These are phyloP conservation scores for Solanum pinnatisectum DNA, from an alignment of 257 asterid genomes.

Conservation along the genomic window DNA sequence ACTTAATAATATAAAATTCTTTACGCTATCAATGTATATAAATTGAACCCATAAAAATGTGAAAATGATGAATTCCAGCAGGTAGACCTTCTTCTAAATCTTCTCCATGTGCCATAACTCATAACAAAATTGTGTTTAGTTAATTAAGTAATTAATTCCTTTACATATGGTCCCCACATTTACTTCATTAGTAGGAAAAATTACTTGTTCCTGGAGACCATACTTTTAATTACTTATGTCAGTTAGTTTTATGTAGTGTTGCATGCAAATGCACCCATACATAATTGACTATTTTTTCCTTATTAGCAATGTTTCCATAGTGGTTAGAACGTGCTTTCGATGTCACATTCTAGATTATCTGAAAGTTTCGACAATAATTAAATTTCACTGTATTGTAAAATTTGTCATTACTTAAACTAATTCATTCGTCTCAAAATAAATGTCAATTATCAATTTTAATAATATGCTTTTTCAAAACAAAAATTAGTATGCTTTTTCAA, in stretches of 20 bases:
- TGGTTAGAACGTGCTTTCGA: conserved; percentile 21
- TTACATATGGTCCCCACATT: background rate
- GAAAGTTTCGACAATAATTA: background rate
- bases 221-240: background rate
- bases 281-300: no score
- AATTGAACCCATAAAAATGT: background rate
- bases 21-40: background rate
- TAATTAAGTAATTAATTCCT: background rate
- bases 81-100: background rate
- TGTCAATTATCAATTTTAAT: no score
- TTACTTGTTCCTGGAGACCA: background rate
- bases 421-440: background rate
- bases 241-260: background rate
- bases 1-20: background rate
- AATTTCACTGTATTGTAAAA: background rate
- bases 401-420: no score
- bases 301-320: background rate
- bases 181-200: background rate
- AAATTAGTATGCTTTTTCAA: no score
- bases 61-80: conserved; percentile 1
- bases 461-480: no score
- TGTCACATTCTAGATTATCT: background rate
- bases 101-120: conserved; percentile 9
- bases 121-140: background rate
- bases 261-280: background rate